Percentiles rank a stretch among this genome's conserved stretches.
These are phyloP conservation scores for Tuber brumale DNA, from an alignment of 495 filamentous ascomycete species.

Conservation along the genomic window DNA sequence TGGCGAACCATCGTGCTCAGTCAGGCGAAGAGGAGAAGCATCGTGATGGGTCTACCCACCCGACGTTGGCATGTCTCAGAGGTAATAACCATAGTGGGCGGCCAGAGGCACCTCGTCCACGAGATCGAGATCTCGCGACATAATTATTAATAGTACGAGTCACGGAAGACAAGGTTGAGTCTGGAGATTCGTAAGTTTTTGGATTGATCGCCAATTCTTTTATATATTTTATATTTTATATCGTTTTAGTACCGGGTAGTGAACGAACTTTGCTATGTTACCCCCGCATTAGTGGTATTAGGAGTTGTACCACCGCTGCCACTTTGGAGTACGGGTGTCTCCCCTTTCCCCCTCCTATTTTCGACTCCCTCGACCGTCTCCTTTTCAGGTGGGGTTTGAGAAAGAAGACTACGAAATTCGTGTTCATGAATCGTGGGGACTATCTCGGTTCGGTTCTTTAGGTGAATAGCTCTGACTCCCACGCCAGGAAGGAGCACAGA, in stretches of 20 bases:
- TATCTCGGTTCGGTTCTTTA: not conserved
- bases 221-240: not conserved
- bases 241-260: not conserved
- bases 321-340: not conserved
- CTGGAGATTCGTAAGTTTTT: not conserved
- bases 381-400: not conserved
- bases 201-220: not conserved
- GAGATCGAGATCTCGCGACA: not conserved
- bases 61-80: not conserved
- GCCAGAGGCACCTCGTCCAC: not conserved
- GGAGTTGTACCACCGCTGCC: not conserved
- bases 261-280: not conserved
- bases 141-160: not conserved
- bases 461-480: not conserved
- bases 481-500: conserved; percentile 25
- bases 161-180: not conserved
- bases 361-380: not conserved
- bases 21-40: not conserved
- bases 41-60: not conserved
- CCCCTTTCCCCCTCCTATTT: not conserved
- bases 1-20: not conserved
- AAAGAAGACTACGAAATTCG: not conserved
- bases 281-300: not conserved
- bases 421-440: not conserved
- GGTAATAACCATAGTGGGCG: not conserved